Evolutionary conservation across 2,329 filamentous ascomycete species (phyloP).

Genomic region (Phoma sp.): DNA sequence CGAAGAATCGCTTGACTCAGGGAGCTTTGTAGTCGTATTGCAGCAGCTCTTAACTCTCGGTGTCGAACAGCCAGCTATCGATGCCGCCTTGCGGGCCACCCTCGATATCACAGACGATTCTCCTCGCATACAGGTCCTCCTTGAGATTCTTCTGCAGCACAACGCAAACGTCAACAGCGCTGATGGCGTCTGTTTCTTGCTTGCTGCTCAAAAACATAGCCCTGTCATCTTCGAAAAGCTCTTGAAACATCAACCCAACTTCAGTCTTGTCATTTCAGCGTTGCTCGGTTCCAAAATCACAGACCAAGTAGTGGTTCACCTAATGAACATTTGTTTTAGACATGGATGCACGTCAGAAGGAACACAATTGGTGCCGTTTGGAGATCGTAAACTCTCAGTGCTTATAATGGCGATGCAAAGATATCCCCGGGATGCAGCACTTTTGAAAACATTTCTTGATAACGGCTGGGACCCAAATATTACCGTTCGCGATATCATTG

Average conservation of each 20-base stretch:
- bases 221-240: slow-evolving; percentile 33
- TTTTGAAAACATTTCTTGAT: slow-evolving; percentile 28
- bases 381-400: slow-evolving; percentile 21
- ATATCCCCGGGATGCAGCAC: slow-evolving; percentile 31
- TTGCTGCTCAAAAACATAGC: slow-evolving; percentile 34
- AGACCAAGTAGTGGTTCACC: slow-evolving; percentile 53
- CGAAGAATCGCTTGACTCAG: neutral
- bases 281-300: slow-evolving; percentile 60
- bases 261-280: slow-evolving; percentile 61
- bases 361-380: slow-evolving; percentile 18
- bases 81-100: slow-evolving; percentile 31
- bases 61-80: slow-evolving; percentile 38
- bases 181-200: slow-evolving; percentile 39
- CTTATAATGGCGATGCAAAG: slow-evolving; percentile 35
- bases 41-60: slow-evolving; percentile 33
- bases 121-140: slow-evolving; percentile 17
- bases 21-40: slow-evolving; percentile 21
- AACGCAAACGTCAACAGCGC: slow-evolving; percentile 39
- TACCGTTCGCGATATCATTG: slow-evolving; percentile 52
- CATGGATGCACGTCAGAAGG: slow-evolving; percentile 42
- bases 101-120: slow-evolving; percentile 22
- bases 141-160: slow-evolving; percentile 35
- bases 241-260: slow-evolving; percentile 53
- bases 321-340: slow-evolving; percentile 63
- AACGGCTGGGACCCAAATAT: slow-evolving; percentile 48